These are phyloP conservation scores for Cyclostephanos invisitatus DNA, from an alignment of 108 stramenopile species.

Conservation along the genomic window DNA sequence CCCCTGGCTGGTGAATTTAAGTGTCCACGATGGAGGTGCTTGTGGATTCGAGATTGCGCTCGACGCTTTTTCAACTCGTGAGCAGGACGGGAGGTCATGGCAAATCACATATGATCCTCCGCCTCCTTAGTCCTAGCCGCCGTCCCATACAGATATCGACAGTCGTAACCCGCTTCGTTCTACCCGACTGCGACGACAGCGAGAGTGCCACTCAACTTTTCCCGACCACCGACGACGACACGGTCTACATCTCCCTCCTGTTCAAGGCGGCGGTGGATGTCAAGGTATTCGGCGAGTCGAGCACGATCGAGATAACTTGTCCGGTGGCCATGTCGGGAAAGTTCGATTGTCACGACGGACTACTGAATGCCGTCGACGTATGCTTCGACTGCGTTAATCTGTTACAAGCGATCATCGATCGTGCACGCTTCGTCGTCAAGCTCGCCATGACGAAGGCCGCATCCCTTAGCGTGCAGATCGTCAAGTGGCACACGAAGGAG, in stretches of 20 bases:
- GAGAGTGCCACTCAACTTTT: neutral
- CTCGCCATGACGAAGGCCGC: slow-evolving; percentile 21
- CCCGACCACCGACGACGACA: neutral
- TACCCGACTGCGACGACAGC: neutral
- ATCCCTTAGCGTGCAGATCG: slow-evolving; percentile 9
- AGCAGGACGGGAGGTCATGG: neutral
- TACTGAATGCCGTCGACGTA: slow-evolving; percentile 23
- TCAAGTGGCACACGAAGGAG: neutral
- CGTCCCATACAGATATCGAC: slow-evolving; percentile 17
- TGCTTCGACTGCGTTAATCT: slow-evolving; percentile 27
- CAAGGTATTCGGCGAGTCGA: slow-evolving; percentile 16
- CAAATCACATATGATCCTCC: slow-evolving; percentile 3
- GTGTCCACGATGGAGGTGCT: slow-evolving; percentile 25
- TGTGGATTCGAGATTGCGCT: slow-evolving; percentile 15
- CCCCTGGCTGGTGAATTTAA: too few relatives aligned
- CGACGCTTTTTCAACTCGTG: slow-evolving; percentile 12
- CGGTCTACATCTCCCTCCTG: slow-evolving; percentile 8
- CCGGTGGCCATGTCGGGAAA: slow-evolving; percentile 24
- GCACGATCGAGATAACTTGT: slow-evolving; percentile 9
- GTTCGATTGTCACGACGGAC: slow-evolving; percentile 11
- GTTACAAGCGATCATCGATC: slow-evolving; percentile 14
- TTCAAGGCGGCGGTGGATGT: slow-evolving; percentile 29
- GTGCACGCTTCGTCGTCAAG: slow-evolving; percentile 20
- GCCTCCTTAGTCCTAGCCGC: slow-evolving; percentile 18
- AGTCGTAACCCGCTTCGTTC: slow-evolving; percentile 18